Conservation (phyloP, 2,329 filamentous ascomycete species). For the Acrocalymma vagum region DNA sequence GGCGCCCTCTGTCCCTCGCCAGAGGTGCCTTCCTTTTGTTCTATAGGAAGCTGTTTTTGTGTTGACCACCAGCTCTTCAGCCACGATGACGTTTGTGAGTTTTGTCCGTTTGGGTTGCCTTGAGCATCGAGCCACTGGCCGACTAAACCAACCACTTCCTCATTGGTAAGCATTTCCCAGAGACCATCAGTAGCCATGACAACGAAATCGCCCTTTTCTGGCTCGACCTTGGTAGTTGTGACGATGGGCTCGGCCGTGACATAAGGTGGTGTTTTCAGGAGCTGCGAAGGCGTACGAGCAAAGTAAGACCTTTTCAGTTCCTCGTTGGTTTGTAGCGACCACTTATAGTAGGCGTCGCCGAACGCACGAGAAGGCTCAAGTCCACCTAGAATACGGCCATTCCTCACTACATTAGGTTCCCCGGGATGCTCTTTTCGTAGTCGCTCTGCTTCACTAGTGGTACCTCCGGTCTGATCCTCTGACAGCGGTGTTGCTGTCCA, state of each 20-base stretch:
- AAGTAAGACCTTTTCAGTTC: slow-evolving; percentile 88
- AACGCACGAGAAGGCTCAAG: slow-evolving; percentile 94
- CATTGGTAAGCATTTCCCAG: slow-evolving; percentile 99
- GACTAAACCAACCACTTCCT: slow-evolving; percentile 95
- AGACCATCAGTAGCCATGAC: slow-evolving; percentile 96
- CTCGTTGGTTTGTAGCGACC: slow-evolving; percentile 84
- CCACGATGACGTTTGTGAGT: slow-evolving; percentile 64
- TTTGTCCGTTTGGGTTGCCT: slow-evolving; percentile 48
- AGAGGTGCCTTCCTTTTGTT: slow-evolving; percentile 63
- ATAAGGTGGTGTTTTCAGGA: slow-evolving; percentile 91
- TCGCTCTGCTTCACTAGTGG: slow-evolving; percentile 82
- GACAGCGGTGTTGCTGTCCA: slow-evolving; percentile 93
- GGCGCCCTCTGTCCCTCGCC: slow-evolving; percentile 82
- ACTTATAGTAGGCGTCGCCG: slow-evolving; percentile 97
- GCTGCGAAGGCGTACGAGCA: slow-evolving; percentile 76
- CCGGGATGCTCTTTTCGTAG: slow-evolving; percentile 87
- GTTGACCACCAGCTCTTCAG: slow-evolving; percentile 74
- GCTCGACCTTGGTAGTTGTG: slow-evolving; percentile 90
- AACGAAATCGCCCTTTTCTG: slow-evolving; percentile 90
- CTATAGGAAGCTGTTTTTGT: slow-evolving; percentile 74
- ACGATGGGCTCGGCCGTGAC: slow-evolving; percentile 96
- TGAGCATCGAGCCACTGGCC: slow-evolving; percentile 96
- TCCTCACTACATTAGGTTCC: slow-evolving; percentile 85
- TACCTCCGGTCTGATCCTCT: slow-evolving; percentile 92
- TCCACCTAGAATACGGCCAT: slow-evolving; percentile 89